These are phyloP conservation scores for Diplodia mutila DNA, from an alignment of 2,329 filamentous ascomycete genomes.

Conservation along the genomic window DNA sequence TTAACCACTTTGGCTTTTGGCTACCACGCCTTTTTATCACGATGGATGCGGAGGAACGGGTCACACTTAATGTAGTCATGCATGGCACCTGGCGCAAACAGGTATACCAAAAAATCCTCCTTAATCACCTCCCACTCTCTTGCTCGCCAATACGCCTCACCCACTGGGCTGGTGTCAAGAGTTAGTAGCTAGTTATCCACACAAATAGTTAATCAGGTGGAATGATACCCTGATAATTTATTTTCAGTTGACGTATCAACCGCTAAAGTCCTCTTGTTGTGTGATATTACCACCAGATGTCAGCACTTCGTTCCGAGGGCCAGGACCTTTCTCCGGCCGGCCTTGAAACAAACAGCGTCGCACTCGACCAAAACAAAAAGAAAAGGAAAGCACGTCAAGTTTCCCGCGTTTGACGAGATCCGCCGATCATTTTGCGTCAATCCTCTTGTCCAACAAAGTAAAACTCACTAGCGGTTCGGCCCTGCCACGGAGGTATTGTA, in stretches of 20 bases:
- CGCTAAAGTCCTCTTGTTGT: background rate
- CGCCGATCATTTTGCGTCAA: conserved; percentile 15
- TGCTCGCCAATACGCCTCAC: background rate
- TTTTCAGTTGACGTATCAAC: background rate
- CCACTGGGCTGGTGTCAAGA: background rate
- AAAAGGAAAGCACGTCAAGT: background rate
- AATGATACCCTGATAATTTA: conserved; percentile 23
- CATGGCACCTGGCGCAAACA: conserved; percentile 24
- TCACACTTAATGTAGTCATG: conserved; percentile 20
- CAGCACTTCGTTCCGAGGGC: too few relatives aligned
- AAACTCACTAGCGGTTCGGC: conserved; percentile 18
- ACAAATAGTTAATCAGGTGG: conserved; percentile 16
- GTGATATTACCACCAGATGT: background rate
- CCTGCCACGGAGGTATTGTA: background rate
- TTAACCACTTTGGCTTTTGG: conserved; percentile 2
- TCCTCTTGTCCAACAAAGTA: background rate
- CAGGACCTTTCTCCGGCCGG: background rate
- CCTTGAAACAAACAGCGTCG: background rate
- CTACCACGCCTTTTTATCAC: conserved; percentile 3
- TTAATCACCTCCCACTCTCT: background rate
- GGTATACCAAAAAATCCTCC: conserved; percentile 19
- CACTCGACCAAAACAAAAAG: background rate
- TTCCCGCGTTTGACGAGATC: background rate
- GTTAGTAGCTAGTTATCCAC: conserved; percentile 16
- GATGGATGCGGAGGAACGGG: conserved; percentile 19